Conservation (phyloP, 805 yeast genomes). For the Metschnikowia henanensis region DNA sequence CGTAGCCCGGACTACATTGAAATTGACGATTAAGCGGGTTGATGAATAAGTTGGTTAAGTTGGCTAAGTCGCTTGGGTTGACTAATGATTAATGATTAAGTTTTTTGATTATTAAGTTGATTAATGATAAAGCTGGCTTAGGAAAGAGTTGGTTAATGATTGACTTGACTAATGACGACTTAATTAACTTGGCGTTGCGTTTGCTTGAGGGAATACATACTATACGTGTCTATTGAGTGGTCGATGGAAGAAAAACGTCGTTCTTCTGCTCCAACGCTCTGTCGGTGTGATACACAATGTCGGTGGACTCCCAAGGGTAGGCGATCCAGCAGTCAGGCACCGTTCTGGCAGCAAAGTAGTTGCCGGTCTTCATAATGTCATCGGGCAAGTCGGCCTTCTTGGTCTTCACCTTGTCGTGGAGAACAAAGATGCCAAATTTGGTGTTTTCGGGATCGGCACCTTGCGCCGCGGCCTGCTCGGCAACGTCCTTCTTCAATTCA, state of each 20-base stretch:
- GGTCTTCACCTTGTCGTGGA: constrained; percentile 81
- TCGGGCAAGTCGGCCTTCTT: constrained; percentile 74
- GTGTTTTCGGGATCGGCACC: constrained; percentile 63
- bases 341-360: constrained; percentile 72
- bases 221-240: constrained; percentile 16
- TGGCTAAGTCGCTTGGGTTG: no score
- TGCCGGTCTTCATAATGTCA: constrained; percentile 59
- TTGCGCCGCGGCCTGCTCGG: constrained; percentile 55
- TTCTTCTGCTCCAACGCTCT: constrained; percentile 68
- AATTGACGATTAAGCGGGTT: constrained; percentile 48
- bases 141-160: no score
- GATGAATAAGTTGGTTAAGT: no score
- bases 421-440: constrained; percentile 71
- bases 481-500: constrained; percentile 67
- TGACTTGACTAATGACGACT: no score
- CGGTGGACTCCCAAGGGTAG: constrained; percentile 87
- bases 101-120: no score
- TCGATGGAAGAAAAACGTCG: constrained; percentile 50
- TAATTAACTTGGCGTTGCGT: no score
- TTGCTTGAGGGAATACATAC: background rate
- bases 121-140: no score
- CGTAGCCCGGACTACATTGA: constrained; percentile 79
- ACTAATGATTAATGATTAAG: no score
- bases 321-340: constrained; percentile 84
- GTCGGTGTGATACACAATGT: constrained; percentile 75